phyloP scores from a whole-genome alignment of 179 eudicot species.

The Camellia oleifera region DNA sequence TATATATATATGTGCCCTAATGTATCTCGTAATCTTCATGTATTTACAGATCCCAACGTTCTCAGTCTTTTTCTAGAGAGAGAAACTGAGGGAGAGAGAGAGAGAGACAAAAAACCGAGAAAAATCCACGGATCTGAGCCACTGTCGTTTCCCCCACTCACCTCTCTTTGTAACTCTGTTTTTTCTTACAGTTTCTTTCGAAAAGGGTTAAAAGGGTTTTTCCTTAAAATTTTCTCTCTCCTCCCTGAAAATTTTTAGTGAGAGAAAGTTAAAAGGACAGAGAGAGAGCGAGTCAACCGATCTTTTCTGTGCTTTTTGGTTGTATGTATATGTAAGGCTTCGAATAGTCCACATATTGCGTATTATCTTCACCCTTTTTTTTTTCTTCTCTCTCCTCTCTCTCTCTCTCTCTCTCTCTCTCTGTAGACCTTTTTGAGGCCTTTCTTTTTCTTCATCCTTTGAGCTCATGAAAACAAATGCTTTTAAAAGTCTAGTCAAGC shows the following conservation, averaged over 20 bases:
- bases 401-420: conserved; percentile 3
- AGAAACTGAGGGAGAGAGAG: not conserved
- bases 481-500: conserved; percentile 36
- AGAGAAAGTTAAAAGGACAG: conserved; percentile 8
- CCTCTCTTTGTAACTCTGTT: conserved; percentile 4
- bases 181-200: conserved; percentile 8
- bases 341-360: conserved; percentile 71
- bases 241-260: not conserved
- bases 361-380: conserved; percentile 28
- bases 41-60: conserved; percentile 17
- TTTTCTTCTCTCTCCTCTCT: not conserved
- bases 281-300: conserved; percentile 28
- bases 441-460: conserved; percentile 14
- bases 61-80: not conserved
- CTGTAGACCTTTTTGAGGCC: conserved; percentile 16
- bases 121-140: conserved; percentile 20
- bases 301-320: conserved; percentile 29
- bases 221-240: not conserved
- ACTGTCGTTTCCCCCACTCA: not conserved
- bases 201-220: conserved; percentile 5
- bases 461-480: conserved; percentile 16
- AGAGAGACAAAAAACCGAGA: conserved; percentile 11
- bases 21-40: conserved; percentile 11
- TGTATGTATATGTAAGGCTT: conserved; percentile 69
- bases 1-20: too few relatives aligned